Percentiles rank a stretch among this genome's conserved stretches.
phyloP scores from a whole-genome alignment of 2,329 filamentous ascomycete species.

The Fragosphaeria purpurea region DNA sequence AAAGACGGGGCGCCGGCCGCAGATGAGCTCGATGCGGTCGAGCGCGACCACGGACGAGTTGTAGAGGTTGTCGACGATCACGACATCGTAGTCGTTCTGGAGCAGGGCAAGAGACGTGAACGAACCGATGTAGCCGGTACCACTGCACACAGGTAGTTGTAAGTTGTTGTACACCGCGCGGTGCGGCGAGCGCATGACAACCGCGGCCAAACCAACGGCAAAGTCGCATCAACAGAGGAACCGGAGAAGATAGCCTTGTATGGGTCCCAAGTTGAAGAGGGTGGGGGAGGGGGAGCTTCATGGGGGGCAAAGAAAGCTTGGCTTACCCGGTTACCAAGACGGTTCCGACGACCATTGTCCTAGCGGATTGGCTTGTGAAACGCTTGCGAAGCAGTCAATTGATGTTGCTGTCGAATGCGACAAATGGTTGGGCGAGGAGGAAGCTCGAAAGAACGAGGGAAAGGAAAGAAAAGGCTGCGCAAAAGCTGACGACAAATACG shows the following conservation, averaged over 20 bases:
- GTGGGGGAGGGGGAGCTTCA: conserved; percentile 12
- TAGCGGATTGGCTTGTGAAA: conserved; percentile 14
- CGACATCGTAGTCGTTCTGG: conserved; percentile 88
- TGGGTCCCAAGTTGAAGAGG: too few relatives aligned
- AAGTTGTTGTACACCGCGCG: too few relatives aligned
- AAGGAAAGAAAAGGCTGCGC: background rate
- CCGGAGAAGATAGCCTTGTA: too few relatives aligned
- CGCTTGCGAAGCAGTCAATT: background rate
- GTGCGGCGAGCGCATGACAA: too few relatives aligned
- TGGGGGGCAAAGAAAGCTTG: conserved; percentile 5
- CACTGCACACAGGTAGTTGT: conserved; percentile 42
- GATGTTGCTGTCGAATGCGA: background rate
- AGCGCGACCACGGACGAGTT: conserved; percentile 88
- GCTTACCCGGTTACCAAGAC: conserved; percentile 86
- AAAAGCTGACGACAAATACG: too few relatives aligned
- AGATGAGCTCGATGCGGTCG: conserved; percentile 90
- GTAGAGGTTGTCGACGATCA: conserved; percentile 94
- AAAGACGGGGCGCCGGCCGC: conserved; percentile 77
- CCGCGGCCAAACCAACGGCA: too few relatives aligned
- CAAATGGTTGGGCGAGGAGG: too few relatives aligned
- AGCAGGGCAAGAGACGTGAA: conserved; percentile 91
- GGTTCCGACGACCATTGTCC: conserved; percentile 66
- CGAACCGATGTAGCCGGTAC: conserved; percentile 97
- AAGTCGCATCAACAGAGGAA: too few relatives aligned
- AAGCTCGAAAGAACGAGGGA: background rate